Evolutionary conservation across 768 basidiomycete genomes (phyloP), one percentile per base, ranked within the genome.

Genomic region (Bullera alba): DNA sequence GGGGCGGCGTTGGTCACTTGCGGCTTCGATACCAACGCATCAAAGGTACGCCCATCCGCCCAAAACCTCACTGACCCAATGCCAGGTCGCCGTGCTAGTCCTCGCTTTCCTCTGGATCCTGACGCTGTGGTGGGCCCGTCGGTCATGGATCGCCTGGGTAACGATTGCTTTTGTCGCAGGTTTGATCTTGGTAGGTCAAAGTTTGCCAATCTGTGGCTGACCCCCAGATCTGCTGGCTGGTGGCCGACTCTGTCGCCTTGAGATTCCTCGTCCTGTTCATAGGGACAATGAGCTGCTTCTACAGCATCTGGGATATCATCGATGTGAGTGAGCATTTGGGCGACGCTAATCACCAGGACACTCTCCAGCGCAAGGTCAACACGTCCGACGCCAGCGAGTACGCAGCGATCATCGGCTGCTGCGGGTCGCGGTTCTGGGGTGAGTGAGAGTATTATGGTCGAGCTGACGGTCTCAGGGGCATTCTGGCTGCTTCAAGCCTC

Each of bases 281-380:
- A 36, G 72, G 72, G 1, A 69, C 72, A 28, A 73, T 73, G 71
- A 62, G 59, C 12, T 73, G 71, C 56, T 66, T 72, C 50, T 73
- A 72, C 36, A 57, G 66, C 7, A 65, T 73, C 52, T 72, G 71
- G 72, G 72, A 73, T 37, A 72, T 73, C 46, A 53, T 73, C 44
- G 72, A 73, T 54, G 72, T 70, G 21, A 58, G 65, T 51, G 42
- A 30, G 2, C 16, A 12, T 4, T 14, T n/a, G 35, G 38, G 44
- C 43, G 35, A 44, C 27, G 15, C 19, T 28, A 15, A 3, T 21
- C 8, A 19, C 0, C 34, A 64, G 68, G 71, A 72, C 44, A 69
- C 69, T 0, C 58, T 73, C 26, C 57, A 58, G 5, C 53, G 72
- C n/a, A 73, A 73, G 48, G 63, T 73, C 54, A 72, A 73, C 41